Percentiles rank a stretch among this genome's conserved stretches.
These are phyloP conservation scores for Phytophthora sansomeana DNA, from an alignment of 352 stramenopile genomes.

Conservation along the genomic window DNA sequence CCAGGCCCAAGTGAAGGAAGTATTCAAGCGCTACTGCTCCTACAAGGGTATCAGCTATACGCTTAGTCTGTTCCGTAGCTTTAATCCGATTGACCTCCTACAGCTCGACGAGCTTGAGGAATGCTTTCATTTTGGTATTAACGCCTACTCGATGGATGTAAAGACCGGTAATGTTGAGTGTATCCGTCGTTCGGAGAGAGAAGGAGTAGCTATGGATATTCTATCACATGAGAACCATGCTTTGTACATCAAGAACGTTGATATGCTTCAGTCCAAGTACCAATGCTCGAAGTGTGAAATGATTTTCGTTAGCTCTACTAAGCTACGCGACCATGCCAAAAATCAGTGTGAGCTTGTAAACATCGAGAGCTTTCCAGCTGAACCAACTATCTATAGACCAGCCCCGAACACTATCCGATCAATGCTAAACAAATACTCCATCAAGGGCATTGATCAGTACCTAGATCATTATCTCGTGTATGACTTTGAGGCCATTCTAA, in stretches of 20 bases:
- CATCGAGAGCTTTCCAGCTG: slow-evolving; percentile 26
- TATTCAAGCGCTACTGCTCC: too few species aligned
- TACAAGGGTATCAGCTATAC: slow-evolving; percentile 9
- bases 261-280: slow-evolving; percentile 13
- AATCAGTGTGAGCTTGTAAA: too few species aligned
- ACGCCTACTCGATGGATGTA: too few species aligned
- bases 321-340: slow-evolving; percentile 35
- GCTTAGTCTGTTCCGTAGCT: slow-evolving; percentile 3
- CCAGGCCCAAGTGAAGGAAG: too few species aligned
- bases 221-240: too few species aligned
- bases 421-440: slow-evolving; percentile 14
- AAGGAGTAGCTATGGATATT: too few species aligned
- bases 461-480: slow-evolving; percentile 34
- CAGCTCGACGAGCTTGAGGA: slow-evolving; percentile 7
- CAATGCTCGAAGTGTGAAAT: slow-evolving; percentile 17
- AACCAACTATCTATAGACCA: slow-evolving; percentile 19
- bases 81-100: slow-evolving; percentile 11
- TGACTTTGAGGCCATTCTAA: slow-evolving; percentile 39
- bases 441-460: slow-evolving; percentile 15
- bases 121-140: too few species aligned
- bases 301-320: slow-evolving; percentile 24
- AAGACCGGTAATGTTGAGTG: too few species aligned
- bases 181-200: too few species aligned
- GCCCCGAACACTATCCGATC: slow-evolving; percentile 11
- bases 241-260: slow-evolving; percentile 40